These are phyloP conservation scores for Leishmania tropica DNA, from an alignment of 208 protist genomes.

Conservation along the genomic window DNA sequence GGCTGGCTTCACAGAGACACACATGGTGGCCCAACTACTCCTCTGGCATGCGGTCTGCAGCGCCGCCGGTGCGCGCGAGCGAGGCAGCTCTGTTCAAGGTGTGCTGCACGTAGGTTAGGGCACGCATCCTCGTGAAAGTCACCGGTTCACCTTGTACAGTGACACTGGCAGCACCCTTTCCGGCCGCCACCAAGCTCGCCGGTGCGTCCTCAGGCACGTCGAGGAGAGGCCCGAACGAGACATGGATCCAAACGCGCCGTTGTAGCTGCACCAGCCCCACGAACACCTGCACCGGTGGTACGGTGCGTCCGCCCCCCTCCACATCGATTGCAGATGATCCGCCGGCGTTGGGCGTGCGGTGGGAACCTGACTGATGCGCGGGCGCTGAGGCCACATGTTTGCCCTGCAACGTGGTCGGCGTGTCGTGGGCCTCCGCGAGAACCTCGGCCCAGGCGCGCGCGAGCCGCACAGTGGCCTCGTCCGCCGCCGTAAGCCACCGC, in stretches of 20 bases:
- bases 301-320: background rate
- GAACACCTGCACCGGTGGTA: slow-evolving; percentile 22
- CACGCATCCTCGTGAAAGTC: background rate
- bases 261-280: slow-evolving; percentile 48
- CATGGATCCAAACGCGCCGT: slow-evolving; percentile 37
- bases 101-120: background rate
- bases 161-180: too few species aligned
- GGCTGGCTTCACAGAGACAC: background rate
- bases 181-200: background rate
- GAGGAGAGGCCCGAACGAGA: slow-evolving; percentile 21
- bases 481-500: slow-evolving; percentile 59
- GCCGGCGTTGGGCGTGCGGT: background rate
- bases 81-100: slow-evolving; percentile 1
- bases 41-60: background rate
- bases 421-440: background rate
- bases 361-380: background rate
- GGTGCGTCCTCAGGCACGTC: background rate
- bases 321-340: background rate
- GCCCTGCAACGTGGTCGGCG: too few species aligned
- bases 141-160: background rate
- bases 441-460: slow-evolving; percentile 7
- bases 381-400: background rate
- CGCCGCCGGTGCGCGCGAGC: background rate
- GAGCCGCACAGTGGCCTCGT: slow-evolving; percentile 57
- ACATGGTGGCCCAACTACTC: background rate